Percentiles rank a stretch among this genome's conserved stretches.
These are phyloP conservation scores for Phialophora tarda DNA, from an alignment of 2,329 filamentous ascomycete genomes.

Conservation along the genomic window DNA sequence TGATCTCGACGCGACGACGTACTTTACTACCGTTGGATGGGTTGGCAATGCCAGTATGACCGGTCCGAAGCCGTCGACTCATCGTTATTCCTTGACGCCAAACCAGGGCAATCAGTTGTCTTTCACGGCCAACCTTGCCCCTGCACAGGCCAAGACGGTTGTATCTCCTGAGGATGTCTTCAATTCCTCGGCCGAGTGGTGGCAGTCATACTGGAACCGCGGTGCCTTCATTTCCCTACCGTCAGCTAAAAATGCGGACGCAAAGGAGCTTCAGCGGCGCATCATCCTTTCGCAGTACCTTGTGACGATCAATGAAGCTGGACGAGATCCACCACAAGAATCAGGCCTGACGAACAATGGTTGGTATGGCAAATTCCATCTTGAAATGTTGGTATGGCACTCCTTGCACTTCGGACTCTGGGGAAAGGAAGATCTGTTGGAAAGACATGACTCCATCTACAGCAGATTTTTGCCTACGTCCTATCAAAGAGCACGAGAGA, in stretches of 20 bases:
- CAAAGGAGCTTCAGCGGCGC: constrained; percentile 57
- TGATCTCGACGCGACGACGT: constrained; percentile 52
- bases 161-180: background rate
- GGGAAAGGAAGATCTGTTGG: constrained; percentile 47
- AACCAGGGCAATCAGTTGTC: constrained; percentile 32
- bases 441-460: constrained; percentile 58
- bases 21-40: constrained; percentile 52
- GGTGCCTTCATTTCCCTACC: constrained; percentile 62
- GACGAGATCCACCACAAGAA: constrained; percentile 55
- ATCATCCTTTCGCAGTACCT: constrained; percentile 62
- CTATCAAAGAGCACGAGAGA: constrained; percentile 45
- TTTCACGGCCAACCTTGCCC: constrained; percentile 10
- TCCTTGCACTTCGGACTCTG: constrained; percentile 49
- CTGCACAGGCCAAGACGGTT: background rate
- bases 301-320: constrained; percentile 59
- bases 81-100: constrained; percentile 52
- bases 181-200: constrained; percentile 51
- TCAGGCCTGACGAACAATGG: constrained; percentile 60
- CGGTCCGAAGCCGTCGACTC: constrained; percentile 46
- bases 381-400: constrained; percentile 64
- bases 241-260: constrained; percentile 54
- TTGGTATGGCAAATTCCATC: constrained; percentile 63
- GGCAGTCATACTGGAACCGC: constrained; percentile 57
- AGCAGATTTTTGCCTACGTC: constrained; percentile 52
- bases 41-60: constrained; percentile 45